Conservation (phyloP, 148 eudicot genomes). For the Persicaria tinctoria region DNA sequence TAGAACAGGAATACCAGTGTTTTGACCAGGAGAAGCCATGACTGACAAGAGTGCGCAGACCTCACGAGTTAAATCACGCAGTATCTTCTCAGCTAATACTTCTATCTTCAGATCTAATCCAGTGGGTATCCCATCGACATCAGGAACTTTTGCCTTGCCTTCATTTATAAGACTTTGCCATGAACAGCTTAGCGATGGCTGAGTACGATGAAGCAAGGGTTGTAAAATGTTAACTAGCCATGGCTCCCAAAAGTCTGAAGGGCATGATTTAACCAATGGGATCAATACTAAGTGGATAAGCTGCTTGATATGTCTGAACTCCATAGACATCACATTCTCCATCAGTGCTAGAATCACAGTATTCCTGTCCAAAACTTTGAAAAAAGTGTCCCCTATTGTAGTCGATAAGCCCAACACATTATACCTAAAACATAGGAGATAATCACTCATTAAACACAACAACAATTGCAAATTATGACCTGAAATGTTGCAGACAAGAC, state of each 20-base stretch:
- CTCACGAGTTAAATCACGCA: constrained; percentile 89
- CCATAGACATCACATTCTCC: constrained; percentile 91
- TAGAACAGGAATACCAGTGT: constrained; percentile 60
- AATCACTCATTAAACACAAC: not conserved
- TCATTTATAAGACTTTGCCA: constrained; percentile 84
- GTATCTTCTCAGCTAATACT: constrained; percentile 97
- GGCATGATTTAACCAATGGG: constrained; percentile 74
- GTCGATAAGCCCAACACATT: constrained; percentile 85
- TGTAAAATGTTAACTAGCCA: constrained; percentile 81
- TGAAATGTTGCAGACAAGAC: not conserved
- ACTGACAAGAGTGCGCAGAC: constrained; percentile 65
- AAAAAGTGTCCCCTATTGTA: constrained; percentile 76
- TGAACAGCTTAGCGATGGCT: constrained; percentile 66
- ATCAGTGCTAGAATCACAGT: constrained; percentile 54
- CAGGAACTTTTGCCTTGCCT: constrained; percentile 88
- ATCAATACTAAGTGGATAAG: constrained; percentile 72
- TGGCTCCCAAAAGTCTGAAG: constrained; percentile 58
- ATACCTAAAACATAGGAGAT: constrained; percentile 38
- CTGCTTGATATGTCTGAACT: constrained; percentile 82
- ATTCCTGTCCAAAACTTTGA: constrained; percentile 50
- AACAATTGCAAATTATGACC: not conserved
- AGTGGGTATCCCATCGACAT: constrained; percentile 46
- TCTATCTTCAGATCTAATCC: constrained; percentile 88
- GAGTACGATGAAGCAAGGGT: constrained; percentile 55
- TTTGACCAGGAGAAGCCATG: constrained; percentile 65